Evolutionary conservation across 495 filamentous ascomycete genomes (phyloP).

Genomic region (Aspergillus ellipticus): DNA sequence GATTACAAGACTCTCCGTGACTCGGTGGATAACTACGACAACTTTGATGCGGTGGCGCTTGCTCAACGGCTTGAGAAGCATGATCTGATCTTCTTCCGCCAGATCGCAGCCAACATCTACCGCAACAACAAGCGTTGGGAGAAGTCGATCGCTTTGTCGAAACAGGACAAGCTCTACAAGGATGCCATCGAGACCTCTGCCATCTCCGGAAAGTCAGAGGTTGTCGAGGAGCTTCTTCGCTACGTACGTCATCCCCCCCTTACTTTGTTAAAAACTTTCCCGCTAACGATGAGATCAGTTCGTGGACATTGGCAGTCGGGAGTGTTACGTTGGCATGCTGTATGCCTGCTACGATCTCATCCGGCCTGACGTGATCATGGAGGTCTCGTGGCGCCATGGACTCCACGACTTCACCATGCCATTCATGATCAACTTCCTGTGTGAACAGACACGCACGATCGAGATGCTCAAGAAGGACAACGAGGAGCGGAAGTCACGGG

Average conservation of each 20-base stretch:
- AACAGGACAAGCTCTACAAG: slow-evolving; percentile 99
- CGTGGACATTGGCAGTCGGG: slow-evolving; percentile 96
- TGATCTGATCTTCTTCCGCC: slow-evolving; percentile 97
- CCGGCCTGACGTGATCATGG: slow-evolving; percentile 84
- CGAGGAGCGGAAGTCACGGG: slow-evolving; percentile 89
- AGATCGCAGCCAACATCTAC: slow-evolving; percentile 97
- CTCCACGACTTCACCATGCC: slow-evolving; percentile 98
- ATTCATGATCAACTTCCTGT: slow-evolving; percentile 98
- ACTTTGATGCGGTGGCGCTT: slow-evolving; percentile 96
- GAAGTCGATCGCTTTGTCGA: slow-evolving; percentile 96
- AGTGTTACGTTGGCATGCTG: slow-evolving; percentile 99
- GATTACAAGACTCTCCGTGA: slow-evolving; percentile 98
- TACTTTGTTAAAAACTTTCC: slow-evolving; percentile 1
- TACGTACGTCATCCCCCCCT: slow-evolving; percentile 66
- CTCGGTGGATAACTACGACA: slow-evolving; percentile 97
- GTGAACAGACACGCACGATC: slow-evolving; percentile 83
- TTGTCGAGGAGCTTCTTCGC: slow-evolving; percentile 91
- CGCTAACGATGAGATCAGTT: slow-evolving; percentile 60
- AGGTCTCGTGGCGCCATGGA: slow-evolving; percentile 94
- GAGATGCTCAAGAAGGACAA: slow-evolving; percentile 89
- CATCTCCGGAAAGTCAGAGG: slow-evolving; percentile 84
- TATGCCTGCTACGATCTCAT: slow-evolving; percentile 99
- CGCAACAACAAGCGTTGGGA: slow-evolving; percentile 99
- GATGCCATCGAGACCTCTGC: slow-evolving; percentile 98
- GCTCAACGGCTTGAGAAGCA: slow-evolving; percentile 93